phyloP scores from a whole-genome alignment of 2,329 filamentous ascomycete species.

The Penicillium expansum region DNA sequence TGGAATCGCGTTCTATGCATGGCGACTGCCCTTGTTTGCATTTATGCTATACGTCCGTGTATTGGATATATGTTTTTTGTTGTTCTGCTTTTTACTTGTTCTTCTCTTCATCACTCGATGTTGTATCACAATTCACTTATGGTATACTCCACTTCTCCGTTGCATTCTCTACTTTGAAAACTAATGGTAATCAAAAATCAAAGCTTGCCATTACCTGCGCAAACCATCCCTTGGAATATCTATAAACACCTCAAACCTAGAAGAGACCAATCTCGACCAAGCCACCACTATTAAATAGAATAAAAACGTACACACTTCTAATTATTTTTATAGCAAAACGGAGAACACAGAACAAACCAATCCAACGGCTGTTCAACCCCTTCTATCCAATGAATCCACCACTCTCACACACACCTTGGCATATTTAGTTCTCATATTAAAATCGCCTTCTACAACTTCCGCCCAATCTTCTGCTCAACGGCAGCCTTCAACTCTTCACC shows the following conservation, averaged over 20 bases:
- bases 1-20: conserved; percentile 5
- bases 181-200: neutral
- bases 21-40: conserved; percentile 4
- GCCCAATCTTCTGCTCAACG: conserved; percentile 51
- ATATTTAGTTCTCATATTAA: neutral
- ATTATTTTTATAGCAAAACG: neutral
- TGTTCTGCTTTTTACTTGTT: neutral
- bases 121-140: neutral
- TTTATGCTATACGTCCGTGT: conserved; percentile 1
- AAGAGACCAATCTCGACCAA: neutral
- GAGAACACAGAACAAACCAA: neutral
- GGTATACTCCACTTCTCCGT: neutral
- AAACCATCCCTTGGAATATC: neutral
- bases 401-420: neutral
- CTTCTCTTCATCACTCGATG: neutral
- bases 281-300: neutral
- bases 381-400: neutral
- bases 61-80: conserved; percentile 9
- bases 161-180: neutral
- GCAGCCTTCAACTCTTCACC: too few species aligned
- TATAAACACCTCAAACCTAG: neutral
- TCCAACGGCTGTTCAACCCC: neutral
- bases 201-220: neutral
- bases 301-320: neutral
- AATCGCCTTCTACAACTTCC: conserved; percentile 37